Percentiles rank a stretch among this genome's conserved stretches.
phyloP scores from a whole-genome alignment of 768 basidiomycete species.

The Auricularia heimuer region DNA sequence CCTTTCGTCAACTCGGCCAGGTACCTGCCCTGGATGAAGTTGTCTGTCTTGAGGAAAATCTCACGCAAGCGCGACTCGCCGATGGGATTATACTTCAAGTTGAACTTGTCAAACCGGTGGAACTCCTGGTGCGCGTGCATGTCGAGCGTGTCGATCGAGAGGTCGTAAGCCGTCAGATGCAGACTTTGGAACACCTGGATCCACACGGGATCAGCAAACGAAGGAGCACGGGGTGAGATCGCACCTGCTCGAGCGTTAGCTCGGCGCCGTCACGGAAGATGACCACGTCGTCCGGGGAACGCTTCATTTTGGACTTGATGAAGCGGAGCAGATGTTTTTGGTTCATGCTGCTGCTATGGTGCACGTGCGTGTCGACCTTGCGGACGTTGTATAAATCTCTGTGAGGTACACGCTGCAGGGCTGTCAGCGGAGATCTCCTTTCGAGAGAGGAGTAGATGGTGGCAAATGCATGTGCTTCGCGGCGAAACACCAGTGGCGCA shows the following conservation, averaged over 20 bases:
- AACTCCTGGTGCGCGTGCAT: conserved; percentile 99
- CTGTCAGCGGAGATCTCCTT: no score
- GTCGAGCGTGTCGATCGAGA: conserved; percentile 97
- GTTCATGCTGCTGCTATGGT: conserved; percentile 98
- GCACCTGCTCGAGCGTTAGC: conserved; percentile 64
- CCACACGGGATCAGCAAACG: background rate
- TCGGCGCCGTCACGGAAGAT: conserved; percentile 89
- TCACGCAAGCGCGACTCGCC: conserved; percentile 91
- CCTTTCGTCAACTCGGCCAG: conserved; percentile 91
- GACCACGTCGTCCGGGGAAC: conserved; percentile 78
- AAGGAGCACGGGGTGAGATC: background rate
- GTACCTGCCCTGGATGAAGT: conserved; percentile 84
- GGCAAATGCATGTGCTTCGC: no score
- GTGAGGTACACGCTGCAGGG: conserved; percentile 62
- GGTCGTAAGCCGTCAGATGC: conserved; percentile 89
- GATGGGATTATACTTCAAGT: conserved; percentile 93
- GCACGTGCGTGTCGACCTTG: conserved; percentile 98
- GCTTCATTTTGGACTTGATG: conserved; percentile 98
- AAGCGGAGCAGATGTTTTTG: conserved; percentile 97
- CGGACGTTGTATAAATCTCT: conserved; percentile 96
- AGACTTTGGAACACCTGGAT: conserved; percentile 81
- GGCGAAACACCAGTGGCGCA: background rate
- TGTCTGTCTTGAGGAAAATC: conserved; percentile 98
- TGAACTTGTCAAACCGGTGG: conserved; percentile 98
- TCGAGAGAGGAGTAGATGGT: no score